Base-by-base conservation (phyloP, 1,139 yeast genomes). In the Pichia sp. region DNA sequence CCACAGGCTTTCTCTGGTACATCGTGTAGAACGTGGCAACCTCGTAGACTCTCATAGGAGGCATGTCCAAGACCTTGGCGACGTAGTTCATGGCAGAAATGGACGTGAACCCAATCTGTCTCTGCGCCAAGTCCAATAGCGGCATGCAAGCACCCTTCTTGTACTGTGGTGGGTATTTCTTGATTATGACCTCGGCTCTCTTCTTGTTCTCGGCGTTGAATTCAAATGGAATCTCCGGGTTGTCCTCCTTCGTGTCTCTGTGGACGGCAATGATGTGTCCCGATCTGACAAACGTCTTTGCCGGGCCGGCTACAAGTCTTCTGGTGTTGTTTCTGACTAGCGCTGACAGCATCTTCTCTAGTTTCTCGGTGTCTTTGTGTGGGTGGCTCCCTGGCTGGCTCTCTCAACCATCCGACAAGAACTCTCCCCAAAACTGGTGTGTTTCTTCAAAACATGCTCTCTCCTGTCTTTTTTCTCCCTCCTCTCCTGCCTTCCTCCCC, bases 1-100 rank as follows among this genome's bases (percentile, higher is more conserved):
- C 96, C 81, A 89, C 84, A 54, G 96, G 96, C 63, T 81, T 78
- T 72, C 95, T 83, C 74, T 87, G 87, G 76, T 85, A 89, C 96
- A 89, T 89, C 65, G 96, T 88, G 75, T 89, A 89, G 75, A 89
- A 89, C 50, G 96, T 87, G 45, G 96, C 96, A 58, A 89, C 96
- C 71, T 89, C 96, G 71, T 89, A 89, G 36, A 89, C 96, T 75
- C 96, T 82, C 96, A 89, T 89, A 60, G 96, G 96, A 36, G 96
- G 96, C 85, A 89, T 86, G 67, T 88, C 93, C 66, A 88, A 79
- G 67, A 86, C 68, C 72, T 85, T 82, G 58, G 96, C 96, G 47
- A 89, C 96, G 69, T 92, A 90, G 75, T 92, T 90, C 93, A 93
- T 88, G 59, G 90, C 96, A 31, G 92, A 79, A 62, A 90, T 87